These are phyloP conservation scores for Pelargonium fulgidum DNA, from an alignment of 441 rosid species.

Conservation along the genomic window DNA sequence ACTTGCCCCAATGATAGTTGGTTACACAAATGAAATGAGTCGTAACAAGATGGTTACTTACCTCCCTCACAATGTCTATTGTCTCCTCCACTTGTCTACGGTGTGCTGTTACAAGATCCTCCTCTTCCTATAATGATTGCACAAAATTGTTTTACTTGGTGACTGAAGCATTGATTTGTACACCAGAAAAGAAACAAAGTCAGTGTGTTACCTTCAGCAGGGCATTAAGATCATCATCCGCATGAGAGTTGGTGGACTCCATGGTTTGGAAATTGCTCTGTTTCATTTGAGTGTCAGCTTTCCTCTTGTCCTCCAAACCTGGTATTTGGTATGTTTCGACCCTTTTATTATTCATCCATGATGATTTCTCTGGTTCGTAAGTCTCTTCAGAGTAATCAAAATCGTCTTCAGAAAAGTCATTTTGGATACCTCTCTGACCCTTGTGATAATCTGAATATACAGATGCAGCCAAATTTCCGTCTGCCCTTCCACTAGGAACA, in stretches of 20 bases:
- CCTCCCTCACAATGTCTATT: slow-evolving; percentile 60
- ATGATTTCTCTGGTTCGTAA: slow-evolving; percentile 62
- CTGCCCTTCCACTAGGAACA: slow-evolving; percentile 35
- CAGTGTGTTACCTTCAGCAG: slow-evolving; percentile 1
- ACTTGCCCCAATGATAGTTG: too few relatives aligned
- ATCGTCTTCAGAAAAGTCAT: slow-evolving; percentile 33
- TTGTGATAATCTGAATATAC: slow-evolving; percentile 24
- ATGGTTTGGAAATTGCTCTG: slow-evolving; percentile 1
- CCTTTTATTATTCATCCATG: slow-evolving; percentile 67
- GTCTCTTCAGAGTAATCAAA: slow-evolving; percentile 58
- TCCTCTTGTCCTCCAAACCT: not conserved
- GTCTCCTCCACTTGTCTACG: slow-evolving; percentile 63
- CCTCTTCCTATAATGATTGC: slow-evolving; percentile 45
- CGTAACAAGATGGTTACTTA: slow-evolving; percentile 16
- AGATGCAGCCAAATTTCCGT: slow-evolving; percentile 26
- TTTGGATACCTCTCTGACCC: slow-evolving; percentile 4
- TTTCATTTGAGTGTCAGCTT: not conserved
- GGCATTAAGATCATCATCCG: not conserved
- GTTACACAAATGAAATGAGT: not conserved
- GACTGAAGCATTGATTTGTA: slow-evolving; percentile 4
- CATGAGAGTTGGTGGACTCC: too few relatives aligned
- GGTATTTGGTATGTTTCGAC: slow-evolving; percentile 32
- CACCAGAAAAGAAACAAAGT: not conserved
- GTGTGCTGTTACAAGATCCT: slow-evolving; percentile 60
- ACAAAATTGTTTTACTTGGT: not conserved